phyloP scores from a whole-genome alignment of 208 protist genomes.

The Crithidia thermophila region DNA sequence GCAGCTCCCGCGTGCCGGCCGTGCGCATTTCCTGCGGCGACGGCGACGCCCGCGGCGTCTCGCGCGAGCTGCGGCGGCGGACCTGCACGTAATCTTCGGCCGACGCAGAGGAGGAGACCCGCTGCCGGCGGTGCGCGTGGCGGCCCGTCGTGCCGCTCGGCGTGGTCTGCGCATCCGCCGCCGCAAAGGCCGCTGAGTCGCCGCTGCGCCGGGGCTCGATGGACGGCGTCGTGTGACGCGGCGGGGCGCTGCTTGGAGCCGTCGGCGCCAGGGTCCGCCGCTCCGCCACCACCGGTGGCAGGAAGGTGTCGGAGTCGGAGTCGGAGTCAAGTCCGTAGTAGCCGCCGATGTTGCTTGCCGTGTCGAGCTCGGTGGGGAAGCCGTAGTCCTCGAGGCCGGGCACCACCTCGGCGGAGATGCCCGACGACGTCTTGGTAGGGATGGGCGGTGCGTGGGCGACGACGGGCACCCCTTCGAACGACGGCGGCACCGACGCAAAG shows the following conservation, averaged over 20 bases:
- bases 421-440: neutral
- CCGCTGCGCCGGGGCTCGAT: neutral
- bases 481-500: too few relatives aligned
- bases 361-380: neutral
- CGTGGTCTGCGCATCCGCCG: neutral
- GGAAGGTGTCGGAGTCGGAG: neutral
- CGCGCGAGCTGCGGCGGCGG: neutral
- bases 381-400: conserved; percentile 12
- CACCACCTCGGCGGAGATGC: neutral
- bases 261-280: neutral
- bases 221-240: neutral
- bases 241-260: neutral
- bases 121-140: neutral
- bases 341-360: neutral
- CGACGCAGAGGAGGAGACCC: neutral
- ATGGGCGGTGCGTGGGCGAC: neutral
- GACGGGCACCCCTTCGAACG: neutral
- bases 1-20: neutral
- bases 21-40: neutral
- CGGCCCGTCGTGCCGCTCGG: neutral
- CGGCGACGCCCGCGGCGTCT: neutral
- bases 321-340: conserved; percentile 14
- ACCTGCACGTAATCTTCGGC: neutral
- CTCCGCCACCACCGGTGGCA: neutral
- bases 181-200: neutral